Percentiles rank a stretch among this genome's conserved stretches.
These are phyloP conservation scores for Candolleomyces aberdarensis DNA, from an alignment of 768 basidiomycete genomes.

Conservation along the genomic window DNA sequence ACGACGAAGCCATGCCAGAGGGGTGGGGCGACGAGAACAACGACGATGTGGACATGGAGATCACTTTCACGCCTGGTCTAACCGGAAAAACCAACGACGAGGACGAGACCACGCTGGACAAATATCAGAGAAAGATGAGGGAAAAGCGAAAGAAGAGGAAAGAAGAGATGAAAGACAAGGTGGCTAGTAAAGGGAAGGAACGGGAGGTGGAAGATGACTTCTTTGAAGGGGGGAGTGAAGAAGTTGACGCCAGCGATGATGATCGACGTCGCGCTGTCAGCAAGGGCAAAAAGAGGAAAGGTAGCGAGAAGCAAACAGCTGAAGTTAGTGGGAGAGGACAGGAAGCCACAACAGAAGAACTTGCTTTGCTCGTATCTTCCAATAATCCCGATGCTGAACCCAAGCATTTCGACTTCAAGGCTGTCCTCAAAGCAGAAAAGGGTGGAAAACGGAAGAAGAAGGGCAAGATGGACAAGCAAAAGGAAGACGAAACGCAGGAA, in stretches of 20 bases:
- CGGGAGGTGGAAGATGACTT: slow-evolving; percentile 55
- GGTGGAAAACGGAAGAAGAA: slow-evolving; percentile 45
- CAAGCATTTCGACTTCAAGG: slow-evolving; percentile 87
- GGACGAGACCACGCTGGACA: slow-evolving; percentile 87
- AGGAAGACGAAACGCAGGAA: slow-evolving; percentile 68
- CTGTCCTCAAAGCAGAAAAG: slow-evolving; percentile 86
- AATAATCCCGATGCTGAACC: slow-evolving; percentile 53
- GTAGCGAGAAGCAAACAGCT: slow-evolving; percentile 12
- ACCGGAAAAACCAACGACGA: slow-evolving; percentile 48
- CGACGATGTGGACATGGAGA: slow-evolving; percentile 80
- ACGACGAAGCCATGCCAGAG: slow-evolving; percentile 71
- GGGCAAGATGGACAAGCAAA: slow-evolving; percentile 36
- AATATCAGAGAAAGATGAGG: slow-evolving; percentile 84
- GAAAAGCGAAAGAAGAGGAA: slow-evolving; percentile 86
- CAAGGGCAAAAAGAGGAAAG: slow-evolving; percentile 19
- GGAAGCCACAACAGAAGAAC: slow-evolving; percentile 58
- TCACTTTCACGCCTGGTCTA: slow-evolving; percentile 90
- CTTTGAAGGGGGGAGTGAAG: slow-evolving; percentile 57
- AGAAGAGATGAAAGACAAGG: slow-evolving; percentile 51
- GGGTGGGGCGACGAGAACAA: slow-evolving; percentile 62
- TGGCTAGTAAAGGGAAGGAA: slow-evolving; percentile 19
- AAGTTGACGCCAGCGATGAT: slow-evolving; percentile 12
- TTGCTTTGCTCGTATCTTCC: slow-evolving; percentile 58
- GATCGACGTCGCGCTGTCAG: slow-evolving; percentile 14
- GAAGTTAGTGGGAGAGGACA: slow-evolving; percentile 24